phyloP scores from a whole-genome alignment of 305 asterid species.

The Fraxinus ornus region DNA sequence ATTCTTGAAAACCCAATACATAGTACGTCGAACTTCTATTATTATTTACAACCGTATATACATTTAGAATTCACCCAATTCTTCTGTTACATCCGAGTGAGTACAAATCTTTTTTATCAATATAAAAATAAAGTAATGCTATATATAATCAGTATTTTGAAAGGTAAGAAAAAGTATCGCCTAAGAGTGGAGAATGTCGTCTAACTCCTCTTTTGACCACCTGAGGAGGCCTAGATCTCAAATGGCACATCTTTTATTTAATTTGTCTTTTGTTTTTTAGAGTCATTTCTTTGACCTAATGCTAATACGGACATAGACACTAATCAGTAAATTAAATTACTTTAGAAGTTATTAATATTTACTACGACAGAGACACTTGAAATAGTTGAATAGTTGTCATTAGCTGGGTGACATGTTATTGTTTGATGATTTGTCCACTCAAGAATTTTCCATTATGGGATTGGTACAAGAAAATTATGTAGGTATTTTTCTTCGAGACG shows the following conservation, averaged over 20 bases:
- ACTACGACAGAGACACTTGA: neutral
- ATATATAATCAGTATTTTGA: too few species aligned
- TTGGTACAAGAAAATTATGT: neutral
- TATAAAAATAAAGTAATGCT: neutral
- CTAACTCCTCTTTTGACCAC: neutral
- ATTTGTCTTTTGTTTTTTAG: neutral
- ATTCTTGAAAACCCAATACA: neutral
- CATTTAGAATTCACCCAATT: constrained; percentile 12
- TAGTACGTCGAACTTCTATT: neutral
- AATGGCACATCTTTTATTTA: neutral
- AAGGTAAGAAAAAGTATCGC: neutral
- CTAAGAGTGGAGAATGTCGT: too few species aligned
- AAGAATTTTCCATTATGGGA: neutral
- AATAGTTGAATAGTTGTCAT: neutral
- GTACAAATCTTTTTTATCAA: neutral
- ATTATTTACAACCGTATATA: neutral
- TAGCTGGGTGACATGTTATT: neutral
- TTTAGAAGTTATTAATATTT: neutral
- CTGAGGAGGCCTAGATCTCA: neutral
- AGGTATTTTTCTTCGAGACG: neutral
- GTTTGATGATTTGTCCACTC: neutral
- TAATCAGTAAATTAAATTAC: neutral
- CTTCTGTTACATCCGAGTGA: constrained; percentile 9
- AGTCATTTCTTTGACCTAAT: neutral
- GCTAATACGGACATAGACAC: neutral